Evolutionary conservation across 345 rosid species (phyloP), one percentile per base, ranked within the genome.

Genomic region (Turritis glabra): DNA sequence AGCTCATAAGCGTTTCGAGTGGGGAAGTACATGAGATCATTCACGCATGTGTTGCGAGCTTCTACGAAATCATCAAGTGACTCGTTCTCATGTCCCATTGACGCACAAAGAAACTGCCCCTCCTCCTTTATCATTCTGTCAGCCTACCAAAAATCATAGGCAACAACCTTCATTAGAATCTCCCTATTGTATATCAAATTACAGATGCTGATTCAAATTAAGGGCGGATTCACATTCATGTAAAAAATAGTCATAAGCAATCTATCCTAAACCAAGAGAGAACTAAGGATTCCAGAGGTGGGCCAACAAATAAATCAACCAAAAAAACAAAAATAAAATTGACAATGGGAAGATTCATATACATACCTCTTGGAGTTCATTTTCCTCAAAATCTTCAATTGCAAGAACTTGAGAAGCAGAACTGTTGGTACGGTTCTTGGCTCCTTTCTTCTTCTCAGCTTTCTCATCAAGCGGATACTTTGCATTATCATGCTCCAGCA

Each of bases 401-500:
- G 70, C 73, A 46, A 87, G 84, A 69, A 87, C 72, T 67, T 83
- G 76, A 80, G 79, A 65, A 83, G 53, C 64, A 72, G 87, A 56
- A 59, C 84, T 89, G 73, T 79, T 91, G 30, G 85, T 82, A 66
- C 87, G 76, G 43, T 82, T 85, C 80, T 90, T 95, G 70, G 35
- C 73, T 64, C 87, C 94, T 80, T 96, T 92, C 89, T 84, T 90
- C 75, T 88, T 96, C 83, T 85, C 93, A 80, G 57, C 63, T 81
- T 89, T 92, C 61, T 82, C 98, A 47, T 89, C 96, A 74, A 92
- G 91, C n/a, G 98, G 99, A 85, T 96, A 96, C 80, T 96, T 92
- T 52, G 95, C 93, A 89, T 88, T 92, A 77, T 96, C 99, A 73
- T 92, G 97, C 80, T 90, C 96, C 35, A 96, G 82, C 71, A 96